phyloP scores from a whole-genome alignment of 495 filamentous ascomycete genomes.

The Hyphodiscus hymeniophilus region DNA sequence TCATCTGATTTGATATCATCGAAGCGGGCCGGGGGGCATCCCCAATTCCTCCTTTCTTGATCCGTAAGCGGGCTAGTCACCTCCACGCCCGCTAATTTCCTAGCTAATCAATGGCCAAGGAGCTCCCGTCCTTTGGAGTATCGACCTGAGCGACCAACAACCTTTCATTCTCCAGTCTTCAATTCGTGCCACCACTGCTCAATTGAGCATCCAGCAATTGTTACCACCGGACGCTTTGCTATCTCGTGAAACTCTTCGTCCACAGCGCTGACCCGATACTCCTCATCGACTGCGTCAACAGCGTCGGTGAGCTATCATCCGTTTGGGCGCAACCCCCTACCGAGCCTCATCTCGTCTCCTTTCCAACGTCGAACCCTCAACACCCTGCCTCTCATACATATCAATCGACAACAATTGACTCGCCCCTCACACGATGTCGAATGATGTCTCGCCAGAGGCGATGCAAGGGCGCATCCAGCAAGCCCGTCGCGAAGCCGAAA shows the following conservation, averaged over 20 bases:
- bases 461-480: conserved; percentile 81
- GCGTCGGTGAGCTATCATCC: conserved; percentile 18
- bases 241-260: neutral
- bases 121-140: no score
- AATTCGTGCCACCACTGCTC: conserved; percentile 17
- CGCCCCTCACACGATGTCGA: conserved; percentile 25
- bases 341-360: conserved; percentile 8
- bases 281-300: neutral
- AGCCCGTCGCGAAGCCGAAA: conserved; percentile 95
- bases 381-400: conserved; percentile 9
- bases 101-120: no score
- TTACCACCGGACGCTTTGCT: neutral
- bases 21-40: no score
- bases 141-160: conserved; percentile 4
- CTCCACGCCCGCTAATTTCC: no score
- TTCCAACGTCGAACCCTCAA: conserved; percentile 9
- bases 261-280: neutral
- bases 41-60: neutral
- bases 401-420: neutral
- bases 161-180: conserved; percentile 21
- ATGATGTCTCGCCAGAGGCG: conserved; percentile 51
- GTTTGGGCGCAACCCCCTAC: conserved; percentile 17
- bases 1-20: no score
- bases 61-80: no score
- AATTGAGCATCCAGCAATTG: no score